phyloP scores from a whole-genome alignment of 164 flowering plant species.

The Aristolochia fimbriata region DNA sequence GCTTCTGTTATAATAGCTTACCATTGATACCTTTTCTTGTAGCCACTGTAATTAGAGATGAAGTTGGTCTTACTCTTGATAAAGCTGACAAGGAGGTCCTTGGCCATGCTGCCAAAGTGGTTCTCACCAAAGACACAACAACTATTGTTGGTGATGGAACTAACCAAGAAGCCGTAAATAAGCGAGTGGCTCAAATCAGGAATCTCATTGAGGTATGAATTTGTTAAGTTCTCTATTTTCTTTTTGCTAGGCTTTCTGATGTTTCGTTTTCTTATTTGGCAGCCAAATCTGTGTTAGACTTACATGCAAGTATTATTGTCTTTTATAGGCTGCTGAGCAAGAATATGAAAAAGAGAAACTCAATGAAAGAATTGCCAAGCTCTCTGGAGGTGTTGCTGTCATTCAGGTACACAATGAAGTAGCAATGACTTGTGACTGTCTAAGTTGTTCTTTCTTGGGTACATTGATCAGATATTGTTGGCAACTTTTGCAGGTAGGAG shows the following conservation, averaged over 20 bases:
- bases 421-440: background rate
- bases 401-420: conserved; percentile 45
- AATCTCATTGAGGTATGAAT: conserved; percentile 67
- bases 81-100: conserved; percentile 80
- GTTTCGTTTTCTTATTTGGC: background rate
- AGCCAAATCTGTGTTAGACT: no score
- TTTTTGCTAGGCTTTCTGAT: background rate
- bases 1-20: background rate
- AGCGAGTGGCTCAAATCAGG: conserved; percentile 79
- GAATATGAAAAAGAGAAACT: conserved; percentile 94
- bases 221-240: background rate
- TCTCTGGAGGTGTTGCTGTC: conserved; percentile 98
- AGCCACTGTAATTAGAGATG: conserved; percentile 94
- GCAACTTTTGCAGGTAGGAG: conserved; percentile 66
- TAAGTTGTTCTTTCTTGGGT: conserved; percentile 11
- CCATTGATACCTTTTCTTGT: conserved; percentile 1
- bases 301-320: background rate
- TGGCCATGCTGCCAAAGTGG: conserved; percentile 94
- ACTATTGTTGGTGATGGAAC: conserved; percentile 98
- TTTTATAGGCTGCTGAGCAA: conserved; percentile 68
- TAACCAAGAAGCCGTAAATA: conserved; percentile 82
- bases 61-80: conserved; percentile 84
- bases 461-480: background rate
- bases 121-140: conserved; percentile 78
- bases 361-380: conserved; percentile 90